phyloP scores from a whole-genome alignment of 169 alveolate species.

The Cryptosporidium felis region DNA sequence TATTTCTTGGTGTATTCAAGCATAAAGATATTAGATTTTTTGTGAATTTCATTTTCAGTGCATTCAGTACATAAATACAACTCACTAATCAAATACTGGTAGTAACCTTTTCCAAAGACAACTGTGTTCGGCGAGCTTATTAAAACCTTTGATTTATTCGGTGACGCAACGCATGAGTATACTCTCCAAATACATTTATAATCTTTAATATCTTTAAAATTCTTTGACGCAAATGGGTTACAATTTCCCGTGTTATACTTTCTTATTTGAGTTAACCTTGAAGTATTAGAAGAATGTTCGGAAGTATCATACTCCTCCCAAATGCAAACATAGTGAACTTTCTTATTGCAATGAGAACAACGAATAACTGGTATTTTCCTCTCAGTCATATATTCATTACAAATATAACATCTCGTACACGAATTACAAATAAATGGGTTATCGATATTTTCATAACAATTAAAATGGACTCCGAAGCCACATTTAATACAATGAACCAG shows the following conservation, averaged over 20 bases:
- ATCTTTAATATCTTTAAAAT: conserved; percentile 3
- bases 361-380: neutral
- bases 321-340: conserved; percentile 45
- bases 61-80: conserved; percentile 39
- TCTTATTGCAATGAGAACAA: conserved; percentile 25
- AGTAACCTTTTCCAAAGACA: conserved; percentile 42
- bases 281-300: too few relatives aligned
- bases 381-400: neutral
- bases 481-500: neutral
- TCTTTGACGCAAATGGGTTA: neutral
- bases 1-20: too few relatives aligned
- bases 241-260: neutral
- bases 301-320: conserved; percentile 13
- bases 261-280: neutral
- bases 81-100: conserved; percentile 25
- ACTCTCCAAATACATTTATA: conserved; percentile 29
- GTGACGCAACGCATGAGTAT: neutral
- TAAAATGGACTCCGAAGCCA: neutral
- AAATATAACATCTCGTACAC: conserved; percentile 25
- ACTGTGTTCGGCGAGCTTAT: conserved; percentile 46
- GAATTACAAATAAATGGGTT: neutral
- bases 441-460: neutral
- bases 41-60: neutral
- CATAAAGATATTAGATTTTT: neutral
- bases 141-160: conserved; percentile 17